Evolutionary conservation across 75 land plant genomes (phyloP).

Genomic region (Chamaecyparis obtusa): DNA sequence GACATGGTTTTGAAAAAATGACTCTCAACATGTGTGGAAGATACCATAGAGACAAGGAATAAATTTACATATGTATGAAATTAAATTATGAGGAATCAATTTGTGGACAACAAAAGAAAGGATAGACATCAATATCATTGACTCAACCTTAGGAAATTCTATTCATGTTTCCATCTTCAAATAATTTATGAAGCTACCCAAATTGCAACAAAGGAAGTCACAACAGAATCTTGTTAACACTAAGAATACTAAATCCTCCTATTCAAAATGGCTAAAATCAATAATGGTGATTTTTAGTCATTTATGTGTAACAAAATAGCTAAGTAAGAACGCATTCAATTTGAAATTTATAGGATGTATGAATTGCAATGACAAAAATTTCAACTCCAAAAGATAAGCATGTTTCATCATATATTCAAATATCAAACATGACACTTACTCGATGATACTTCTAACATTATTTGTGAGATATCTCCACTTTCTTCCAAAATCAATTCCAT

Average conservation of each 20-base stretch:
- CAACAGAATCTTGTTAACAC: background rate
- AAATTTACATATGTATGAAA: no score
- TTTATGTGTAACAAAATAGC: background rate
- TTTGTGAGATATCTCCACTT: slow-evolving; percentile 44
- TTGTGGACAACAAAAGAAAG: background rate
- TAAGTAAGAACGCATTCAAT: background rate
- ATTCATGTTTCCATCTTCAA: background rate
- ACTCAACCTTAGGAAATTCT: background rate
- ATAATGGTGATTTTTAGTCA: background rate
- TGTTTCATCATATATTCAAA: background rate
- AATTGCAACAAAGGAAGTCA: background rate
- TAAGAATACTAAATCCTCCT: background rate
- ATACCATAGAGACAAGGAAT: background rate
- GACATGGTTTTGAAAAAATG: no score
- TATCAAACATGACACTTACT: slow-evolving; percentile 31
- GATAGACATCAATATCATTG: background rate
- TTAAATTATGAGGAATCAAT: background rate
- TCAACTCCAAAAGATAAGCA: background rate
- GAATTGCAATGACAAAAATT: background rate
- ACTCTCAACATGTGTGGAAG: no score
- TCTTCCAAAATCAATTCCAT: slow-evolving; percentile 64
- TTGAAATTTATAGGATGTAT: background rate
- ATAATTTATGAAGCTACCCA: background rate
- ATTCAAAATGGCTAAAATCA: background rate
- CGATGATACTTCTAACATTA: slow-evolving; percentile 60